Evolutionary conservation across 768 basidiomycete species (phyloP).

Genomic region (Wakefieldia striispora): DNA sequence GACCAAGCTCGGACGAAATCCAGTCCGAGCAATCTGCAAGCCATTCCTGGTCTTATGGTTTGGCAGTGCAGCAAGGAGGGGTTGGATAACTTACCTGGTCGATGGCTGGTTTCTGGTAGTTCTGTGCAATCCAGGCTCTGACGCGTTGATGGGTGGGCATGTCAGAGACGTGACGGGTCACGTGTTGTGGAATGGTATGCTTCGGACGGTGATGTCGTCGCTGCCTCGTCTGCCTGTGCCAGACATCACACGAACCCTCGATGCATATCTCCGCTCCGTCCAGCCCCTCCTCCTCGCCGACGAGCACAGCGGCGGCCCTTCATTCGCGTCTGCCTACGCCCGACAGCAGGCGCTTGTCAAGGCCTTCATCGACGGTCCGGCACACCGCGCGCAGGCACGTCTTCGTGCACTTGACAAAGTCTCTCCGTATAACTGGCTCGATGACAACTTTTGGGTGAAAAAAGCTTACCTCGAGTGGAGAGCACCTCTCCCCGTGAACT

Average conservation of each 20-base stretch:
- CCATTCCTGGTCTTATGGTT: slow-evolving; percentile 57
- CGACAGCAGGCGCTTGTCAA: slow-evolving; percentile 22
- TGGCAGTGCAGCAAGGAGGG: not conserved
- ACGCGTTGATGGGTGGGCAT: slow-evolving; percentile 35
- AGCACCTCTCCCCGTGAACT: slow-evolving; percentile 80
- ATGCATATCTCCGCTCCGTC: slow-evolving; percentile 75
- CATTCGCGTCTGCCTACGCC: slow-evolving; percentile 35
- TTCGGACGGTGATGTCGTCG: slow-evolving; percentile 18
- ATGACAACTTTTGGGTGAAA: slow-evolving; percentile 90
- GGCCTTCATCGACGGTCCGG: slow-evolving; percentile 9
- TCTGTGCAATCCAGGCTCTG: slow-evolving; percentile 49
- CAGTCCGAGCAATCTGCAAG: slow-evolving; percentile 69
- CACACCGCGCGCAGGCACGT: slow-evolving; percentile 22
- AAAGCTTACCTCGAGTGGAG: slow-evolving; percentile 89
- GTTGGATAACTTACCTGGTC: slow-evolving; percentile 47
- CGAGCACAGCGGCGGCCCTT: slow-evolving; percentile 52
- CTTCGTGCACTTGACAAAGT: slow-evolving; percentile 69
- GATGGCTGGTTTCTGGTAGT: slow-evolving; percentile 60
- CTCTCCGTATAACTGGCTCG: slow-evolving; percentile 90
- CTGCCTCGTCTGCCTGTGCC: slow-evolving; percentile 83
- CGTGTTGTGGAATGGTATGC: slow-evolving; percentile 13
- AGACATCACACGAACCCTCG: slow-evolving; percentile 67
- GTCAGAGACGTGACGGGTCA: not conserved
- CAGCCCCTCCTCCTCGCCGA: slow-evolving; percentile 79
- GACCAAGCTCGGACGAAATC: slow-evolving; percentile 47